Evolutionary conservation across 1,284 basidiomycete species (phyloP).

Genomic region (Xerocomus nothofagi): DNA sequence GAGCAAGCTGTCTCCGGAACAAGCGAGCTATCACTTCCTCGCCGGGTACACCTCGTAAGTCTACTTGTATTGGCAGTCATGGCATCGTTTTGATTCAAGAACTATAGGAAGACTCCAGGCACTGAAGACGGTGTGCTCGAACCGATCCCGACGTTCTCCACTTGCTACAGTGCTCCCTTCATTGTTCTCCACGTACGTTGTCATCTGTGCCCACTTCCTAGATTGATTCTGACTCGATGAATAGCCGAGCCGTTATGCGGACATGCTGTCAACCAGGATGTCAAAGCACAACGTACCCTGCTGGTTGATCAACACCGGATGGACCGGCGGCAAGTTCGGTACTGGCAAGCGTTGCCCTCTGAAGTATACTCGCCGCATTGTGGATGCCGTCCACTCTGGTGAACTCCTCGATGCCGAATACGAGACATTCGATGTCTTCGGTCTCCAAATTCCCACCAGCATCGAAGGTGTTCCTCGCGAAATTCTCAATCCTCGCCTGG

Average conservation of each 20-base stretch:
- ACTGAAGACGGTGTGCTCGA: conserved; percentile 98
- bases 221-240: conserved; percentile 1
- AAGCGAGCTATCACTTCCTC: conserved; percentile 98
- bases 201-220: background rate
- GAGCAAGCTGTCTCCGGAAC: conserved; percentile 88
- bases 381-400: conserved; percentile 96
- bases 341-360: conserved; percentile 90
- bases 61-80: background rate
- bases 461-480: conserved; percentile 86
- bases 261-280: conserved; percentile 98
- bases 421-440: conserved; percentile 82
- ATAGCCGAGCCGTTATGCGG: conserved; percentile 90
- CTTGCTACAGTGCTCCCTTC: conserved; percentile 98
- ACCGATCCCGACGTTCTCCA: conserved; percentile 98
- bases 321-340: conserved; percentile 96
- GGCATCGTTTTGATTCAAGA: conserved; percentile 3
- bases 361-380: conserved; percentile 93
- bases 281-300: conserved; percentile 87
- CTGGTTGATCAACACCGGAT: conserved; percentile 99
- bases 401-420: conserved; percentile 85
- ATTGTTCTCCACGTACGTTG: conserved; percentile 86
- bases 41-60: conserved; percentile 92
- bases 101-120: conserved; percentile 82
- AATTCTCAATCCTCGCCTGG: conserved; percentile 81
- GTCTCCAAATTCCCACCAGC: conserved; percentile 77